Conservation (phyloP, 768 basidiomycete species). For the Collybia sp. region DNA sequence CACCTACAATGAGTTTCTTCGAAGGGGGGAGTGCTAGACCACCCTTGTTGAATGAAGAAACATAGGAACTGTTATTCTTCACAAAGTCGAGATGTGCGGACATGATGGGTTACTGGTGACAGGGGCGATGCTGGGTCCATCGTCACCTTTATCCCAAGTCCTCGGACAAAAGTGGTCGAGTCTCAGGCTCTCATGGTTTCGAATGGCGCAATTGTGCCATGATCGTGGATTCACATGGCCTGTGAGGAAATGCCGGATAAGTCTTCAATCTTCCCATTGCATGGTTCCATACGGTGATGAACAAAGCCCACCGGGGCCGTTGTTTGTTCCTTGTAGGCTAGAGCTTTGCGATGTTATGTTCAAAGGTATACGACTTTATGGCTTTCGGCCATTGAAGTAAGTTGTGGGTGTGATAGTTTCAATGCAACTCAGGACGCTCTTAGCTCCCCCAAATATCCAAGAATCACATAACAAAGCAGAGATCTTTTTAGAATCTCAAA, state of each 20-base stretch:
- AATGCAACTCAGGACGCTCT: constrained; percentile 39
- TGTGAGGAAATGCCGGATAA: too few species aligned
- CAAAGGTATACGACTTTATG: too few species aligned
- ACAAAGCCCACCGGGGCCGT: too few species aligned
- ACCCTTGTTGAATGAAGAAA: constrained; percentile 39
- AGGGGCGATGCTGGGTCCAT: too few species aligned
- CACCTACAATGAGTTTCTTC: constrained; percentile 27
- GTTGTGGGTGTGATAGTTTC: constrained; percentile 9
- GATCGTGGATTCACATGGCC: too few species aligned
- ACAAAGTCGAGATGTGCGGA: constrained; percentile 28
- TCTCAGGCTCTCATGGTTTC: neutral
- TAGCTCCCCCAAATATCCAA: constrained; percentile 39
- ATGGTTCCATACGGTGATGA: neutral
- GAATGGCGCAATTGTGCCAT: too few species aligned
- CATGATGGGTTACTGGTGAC: constrained; percentile 12
- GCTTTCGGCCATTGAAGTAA: too few species aligned
- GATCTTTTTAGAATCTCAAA: constrained; percentile 39
- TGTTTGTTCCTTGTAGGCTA: too few species aligned
- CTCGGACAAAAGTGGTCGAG: neutral
- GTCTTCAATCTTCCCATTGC: constrained; percentile 9
- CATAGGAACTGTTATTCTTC: constrained; percentile 40
- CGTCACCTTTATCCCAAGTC: too few species aligned
- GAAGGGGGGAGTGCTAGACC: constrained; percentile 27
- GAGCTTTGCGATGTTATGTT: too few species aligned
- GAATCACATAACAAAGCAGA: constrained; percentile 29